Evolutionary conservation across 257 asterid species (phyloP).

Genomic region (Coffea eugenioides): DNA sequence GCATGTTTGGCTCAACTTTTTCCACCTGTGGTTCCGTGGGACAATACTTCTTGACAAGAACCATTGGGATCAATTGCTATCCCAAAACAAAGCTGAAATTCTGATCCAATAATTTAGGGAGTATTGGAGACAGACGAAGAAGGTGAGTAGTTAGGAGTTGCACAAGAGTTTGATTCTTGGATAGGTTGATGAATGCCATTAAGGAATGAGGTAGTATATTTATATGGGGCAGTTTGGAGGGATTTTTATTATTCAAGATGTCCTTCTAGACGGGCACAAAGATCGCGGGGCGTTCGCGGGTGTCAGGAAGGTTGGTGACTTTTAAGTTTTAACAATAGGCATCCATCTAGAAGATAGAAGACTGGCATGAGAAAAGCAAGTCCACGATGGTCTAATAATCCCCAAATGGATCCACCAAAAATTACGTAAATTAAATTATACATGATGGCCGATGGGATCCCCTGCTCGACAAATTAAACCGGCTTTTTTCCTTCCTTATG

Average conservation of each 20-base stretch:
- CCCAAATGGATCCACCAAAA: background rate
- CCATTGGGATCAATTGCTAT: background rate
- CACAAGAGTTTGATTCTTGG: background rate
- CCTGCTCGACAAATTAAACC: too few relatives aligned
- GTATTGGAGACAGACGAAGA: background rate
- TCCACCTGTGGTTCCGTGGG: background rate
- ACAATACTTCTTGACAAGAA: background rate
- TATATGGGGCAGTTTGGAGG: background rate
- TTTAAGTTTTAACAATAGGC: background rate
- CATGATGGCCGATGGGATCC: background rate
- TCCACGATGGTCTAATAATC: background rate
- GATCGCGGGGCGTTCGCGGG: too few relatives aligned
- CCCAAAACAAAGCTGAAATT: background rate
- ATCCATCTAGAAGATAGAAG: background rate
- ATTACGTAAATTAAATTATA: background rate
- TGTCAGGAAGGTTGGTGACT: background rate
- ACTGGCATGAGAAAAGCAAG: background rate
- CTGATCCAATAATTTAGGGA: background rate
- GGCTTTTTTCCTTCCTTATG: too few relatives aligned
- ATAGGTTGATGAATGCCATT: background rate
- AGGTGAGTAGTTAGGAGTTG: background rate
- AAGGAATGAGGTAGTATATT: background rate
- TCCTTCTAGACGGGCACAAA: conserved; percentile 6
- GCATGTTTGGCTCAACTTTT: conserved; percentile 17
- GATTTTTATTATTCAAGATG: too few relatives aligned